These are phyloP conservation scores for Pontederia paniculata DNA, from an alignment of 176 grass and related monocot genomes.

Conservation along the genomic window DNA sequence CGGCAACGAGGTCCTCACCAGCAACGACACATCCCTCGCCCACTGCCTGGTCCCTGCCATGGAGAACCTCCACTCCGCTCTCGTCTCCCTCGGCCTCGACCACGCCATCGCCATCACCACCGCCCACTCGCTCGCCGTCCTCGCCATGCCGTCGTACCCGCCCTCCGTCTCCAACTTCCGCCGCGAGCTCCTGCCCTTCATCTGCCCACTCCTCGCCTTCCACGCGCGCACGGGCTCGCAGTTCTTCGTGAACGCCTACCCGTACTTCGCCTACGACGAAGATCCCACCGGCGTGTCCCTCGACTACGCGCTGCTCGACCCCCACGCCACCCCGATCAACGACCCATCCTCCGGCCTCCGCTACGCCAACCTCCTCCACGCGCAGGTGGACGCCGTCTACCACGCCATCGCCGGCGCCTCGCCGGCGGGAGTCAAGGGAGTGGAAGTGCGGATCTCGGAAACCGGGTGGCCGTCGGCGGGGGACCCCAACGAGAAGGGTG, in stretches of 20 bases:
- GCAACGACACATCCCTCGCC: constrained; percentile 31
- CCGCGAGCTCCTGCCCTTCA: neutral
- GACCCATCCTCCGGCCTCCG: constrained; percentile 33
- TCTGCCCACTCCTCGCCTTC: neutral
- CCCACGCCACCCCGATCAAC: constrained; percentile 19
- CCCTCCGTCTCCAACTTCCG: neutral
- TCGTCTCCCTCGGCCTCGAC: constrained; percentile 3
- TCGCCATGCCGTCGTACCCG: neutral
- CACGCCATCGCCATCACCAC: neutral
- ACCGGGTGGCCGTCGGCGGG: constrained; percentile 66
- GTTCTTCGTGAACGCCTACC: constrained; percentile 4
- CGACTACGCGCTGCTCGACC: constrained; percentile 46
- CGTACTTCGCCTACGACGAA: neutral
- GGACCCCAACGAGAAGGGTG: constrained; percentile 38
- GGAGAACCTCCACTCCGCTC: constrained; percentile 8
- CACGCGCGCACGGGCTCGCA: constrained; percentile 6
- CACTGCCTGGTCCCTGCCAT: constrained; percentile 17
- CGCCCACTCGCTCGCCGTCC: constrained; percentile 1
- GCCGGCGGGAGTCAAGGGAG: constrained; percentile 15
- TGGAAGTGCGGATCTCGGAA: constrained; percentile 67
- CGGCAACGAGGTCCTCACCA: constrained; percentile 61
- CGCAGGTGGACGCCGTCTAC: constrained; percentile 69
- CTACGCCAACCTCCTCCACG: constrained; percentile 49
- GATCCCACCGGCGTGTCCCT: constrained; percentile 32
- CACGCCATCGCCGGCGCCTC: constrained; percentile 49